These are phyloP conservation scores for Lachnum nothofagi DNA, from an alignment of 2,329 filamentous ascomycete species.

Conservation along the genomic window DNA sequence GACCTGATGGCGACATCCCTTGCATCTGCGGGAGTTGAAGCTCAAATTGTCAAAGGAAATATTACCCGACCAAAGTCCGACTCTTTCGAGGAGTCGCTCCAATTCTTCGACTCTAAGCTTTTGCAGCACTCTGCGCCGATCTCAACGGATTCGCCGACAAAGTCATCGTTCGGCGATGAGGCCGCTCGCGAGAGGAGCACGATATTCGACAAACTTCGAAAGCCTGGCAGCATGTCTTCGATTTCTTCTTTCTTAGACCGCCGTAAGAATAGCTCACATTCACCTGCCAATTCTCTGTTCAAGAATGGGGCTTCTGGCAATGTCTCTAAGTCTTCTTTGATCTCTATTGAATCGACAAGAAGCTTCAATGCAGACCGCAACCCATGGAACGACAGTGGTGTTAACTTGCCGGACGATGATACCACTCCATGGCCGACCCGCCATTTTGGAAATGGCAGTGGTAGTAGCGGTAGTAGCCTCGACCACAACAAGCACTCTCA, in stretches of 20 bases:
- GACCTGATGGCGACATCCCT: slow-evolving; percentile 86
- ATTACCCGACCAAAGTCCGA: slow-evolving; percentile 98
- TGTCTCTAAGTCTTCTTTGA: slow-evolving; percentile 89
- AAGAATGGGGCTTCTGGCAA: slow-evolving; percentile 77
- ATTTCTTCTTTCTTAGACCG: slow-evolving; percentile 94
- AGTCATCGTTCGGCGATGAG: slow-evolving; percentile 76
- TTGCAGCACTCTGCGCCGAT: slow-evolving; percentile 82
- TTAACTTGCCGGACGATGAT: slow-evolving; percentile 88
- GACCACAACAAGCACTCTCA: slow-evolving; percentile 56
- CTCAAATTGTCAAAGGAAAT: slow-evolving; percentile 81
- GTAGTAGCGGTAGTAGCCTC: slow-evolving; percentile 51
- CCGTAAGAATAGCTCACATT: slow-evolving; percentile 88
- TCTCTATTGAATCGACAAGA: slow-evolving; percentile 91
- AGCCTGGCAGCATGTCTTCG: slow-evolving; percentile 89
- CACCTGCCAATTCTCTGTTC: slow-evolving; percentile 78
- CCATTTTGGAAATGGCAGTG: slow-evolving; percentile 54
- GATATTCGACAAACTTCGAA: slow-evolving; percentile 89
- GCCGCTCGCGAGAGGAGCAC: slow-evolving; percentile 71
- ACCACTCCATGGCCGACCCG: slow-evolving; percentile 55
- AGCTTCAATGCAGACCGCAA: slow-evolving; percentile 88
- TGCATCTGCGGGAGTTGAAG: slow-evolving; percentile 83
- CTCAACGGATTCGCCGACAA: slow-evolving; percentile 82
- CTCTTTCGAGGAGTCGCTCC: slow-evolving; percentile 94
- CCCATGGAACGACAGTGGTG: slow-evolving; percentile 96
- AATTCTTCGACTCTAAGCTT: slow-evolving; percentile 95